phyloP scores from a whole-genome alignment of 345 rosid genomes.

The Populus pruinosa region DNA sequence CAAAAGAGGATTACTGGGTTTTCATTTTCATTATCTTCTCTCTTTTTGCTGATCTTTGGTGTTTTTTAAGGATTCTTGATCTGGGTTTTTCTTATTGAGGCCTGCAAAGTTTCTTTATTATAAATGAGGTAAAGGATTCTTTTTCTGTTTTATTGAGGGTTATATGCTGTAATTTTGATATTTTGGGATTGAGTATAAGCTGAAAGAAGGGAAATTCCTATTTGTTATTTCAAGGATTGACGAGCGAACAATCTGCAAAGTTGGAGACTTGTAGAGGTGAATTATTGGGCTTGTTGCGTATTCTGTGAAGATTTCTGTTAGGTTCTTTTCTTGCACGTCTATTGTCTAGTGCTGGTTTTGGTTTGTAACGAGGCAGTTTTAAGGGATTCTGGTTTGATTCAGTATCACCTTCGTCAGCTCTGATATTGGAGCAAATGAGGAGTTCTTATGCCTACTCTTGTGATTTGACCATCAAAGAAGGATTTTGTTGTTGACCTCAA shows the following conservation, averaged over 20 bases:
- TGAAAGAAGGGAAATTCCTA: neutral
- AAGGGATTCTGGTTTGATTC: neutral
- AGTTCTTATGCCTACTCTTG: neutral
- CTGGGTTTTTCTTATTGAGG: slow-evolving; percentile 9
- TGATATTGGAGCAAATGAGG: neutral
- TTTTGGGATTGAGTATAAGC: neutral
- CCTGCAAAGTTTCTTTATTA: neutral
- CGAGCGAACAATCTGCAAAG: slow-evolving; percentile 11
- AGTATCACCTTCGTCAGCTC: neutral
- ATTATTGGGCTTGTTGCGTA: neutral
- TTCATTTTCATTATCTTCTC: neutral
- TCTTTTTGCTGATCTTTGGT: neutral
- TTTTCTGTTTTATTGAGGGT: neutral
- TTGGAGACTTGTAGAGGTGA: slow-evolving; percentile 7
- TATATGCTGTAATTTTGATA: neutral
- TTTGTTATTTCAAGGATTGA: slow-evolving; percentile 8
- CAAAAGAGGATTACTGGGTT: neutral
- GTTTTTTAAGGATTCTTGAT: slow-evolving; percentile 11
- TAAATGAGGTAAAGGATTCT: slow-evolving; percentile 12
- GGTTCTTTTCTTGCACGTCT: slow-evolving; percentile 9
- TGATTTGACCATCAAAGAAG: neutral
- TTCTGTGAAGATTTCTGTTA: slow-evolving; percentile 11
- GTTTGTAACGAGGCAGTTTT: neutral
- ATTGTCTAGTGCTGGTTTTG: neutral
- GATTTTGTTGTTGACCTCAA: slow-evolving; percentile 3